Percentiles rank a stretch among this genome's conserved stretches.
Conservation (phyloP, 495 filamentous ascomycete species). For the Diplogelasinospora grovesii region DNA sequence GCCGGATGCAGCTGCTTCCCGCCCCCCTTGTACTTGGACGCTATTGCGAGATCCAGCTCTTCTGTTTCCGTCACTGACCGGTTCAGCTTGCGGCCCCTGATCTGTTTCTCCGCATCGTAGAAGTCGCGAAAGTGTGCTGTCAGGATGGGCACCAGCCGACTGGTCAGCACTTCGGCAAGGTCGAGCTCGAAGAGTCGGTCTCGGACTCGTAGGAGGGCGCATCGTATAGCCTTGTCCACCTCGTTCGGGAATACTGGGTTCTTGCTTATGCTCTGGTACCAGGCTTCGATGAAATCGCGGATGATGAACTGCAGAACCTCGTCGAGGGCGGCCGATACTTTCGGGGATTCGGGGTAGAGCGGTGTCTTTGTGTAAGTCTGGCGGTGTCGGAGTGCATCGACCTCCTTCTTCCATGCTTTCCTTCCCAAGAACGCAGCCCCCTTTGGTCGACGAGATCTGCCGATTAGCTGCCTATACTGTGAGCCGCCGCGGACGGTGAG, state of each 20-base stretch:
- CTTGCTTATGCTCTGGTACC: conserved; percentile 82
- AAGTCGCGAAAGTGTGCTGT: conserved; percentile 90
- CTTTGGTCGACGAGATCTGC: conserved; percentile 33
- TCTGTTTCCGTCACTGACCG: conserved; percentile 92
- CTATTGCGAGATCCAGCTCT: conserved; percentile 90
- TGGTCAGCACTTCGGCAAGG: conserved; percentile 71
- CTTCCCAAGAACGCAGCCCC: conserved; percentile 56
- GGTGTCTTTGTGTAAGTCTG: conserved; percentile 47
- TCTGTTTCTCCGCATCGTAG: conserved; percentile 78
- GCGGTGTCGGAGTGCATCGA: conserved; percentile 48
- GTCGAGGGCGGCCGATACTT: conserved; percentile 76
- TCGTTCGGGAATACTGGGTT: conserved; percentile 75
- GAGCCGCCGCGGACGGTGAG: conserved; percentile 52
- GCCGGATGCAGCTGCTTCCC: conserved; percentile 88
- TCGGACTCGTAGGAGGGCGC: conserved; percentile 62
- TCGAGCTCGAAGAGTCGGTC: conserved; percentile 67
- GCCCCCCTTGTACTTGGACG: conserved; percentile 83
- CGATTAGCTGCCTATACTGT: conserved; percentile 29
- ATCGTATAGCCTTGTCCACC: conserved; percentile 71
- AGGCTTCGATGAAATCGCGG: conserved; percentile 79
- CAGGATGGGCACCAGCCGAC: conserved; percentile 76
- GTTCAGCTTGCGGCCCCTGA: conserved; percentile 80
- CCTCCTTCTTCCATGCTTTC: conserved; percentile 62
- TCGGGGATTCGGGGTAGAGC: conserved; percentile 70
- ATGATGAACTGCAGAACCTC: conserved; percentile 68